Evolutionary conservation across 2,329 filamentous ascomycete genomes (phyloP).

Genomic region (Talaromyces sp.): DNA sequence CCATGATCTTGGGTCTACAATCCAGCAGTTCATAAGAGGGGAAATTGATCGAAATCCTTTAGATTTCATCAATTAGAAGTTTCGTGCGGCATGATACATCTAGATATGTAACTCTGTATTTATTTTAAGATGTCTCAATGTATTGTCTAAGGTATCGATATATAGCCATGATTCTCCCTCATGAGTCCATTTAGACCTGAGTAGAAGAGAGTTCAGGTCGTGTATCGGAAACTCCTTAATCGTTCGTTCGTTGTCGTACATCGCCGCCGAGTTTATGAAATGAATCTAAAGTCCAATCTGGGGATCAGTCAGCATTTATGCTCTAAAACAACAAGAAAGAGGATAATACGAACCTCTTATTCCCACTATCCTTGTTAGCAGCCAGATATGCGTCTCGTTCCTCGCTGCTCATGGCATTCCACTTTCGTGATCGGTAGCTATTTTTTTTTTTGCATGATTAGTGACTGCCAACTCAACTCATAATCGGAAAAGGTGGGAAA

Average conservation of each 20-base stretch:
- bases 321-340: not conserved
- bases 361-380: conserved; percentile 40
- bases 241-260: no score
- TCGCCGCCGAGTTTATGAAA: conserved; percentile 12
- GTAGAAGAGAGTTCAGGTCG: not conserved
- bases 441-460: not conserved
- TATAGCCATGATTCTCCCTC: not conserved
- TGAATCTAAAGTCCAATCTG: conserved; percentile 40
- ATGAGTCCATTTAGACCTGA: not conserved
- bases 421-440: conserved; percentile 35
- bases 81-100: not conserved
- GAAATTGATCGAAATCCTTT: not conserved
- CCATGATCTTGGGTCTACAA: not conserved
- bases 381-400: conserved; percentile 37
- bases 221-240: no score
- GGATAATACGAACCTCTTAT: conserved; percentile 39
- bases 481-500: not conserved
- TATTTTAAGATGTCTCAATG: not conserved
- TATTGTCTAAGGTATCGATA: no score
- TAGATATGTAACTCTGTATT: not conserved
- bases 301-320: not conserved
- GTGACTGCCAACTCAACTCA: not conserved
- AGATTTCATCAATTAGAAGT: not conserved
- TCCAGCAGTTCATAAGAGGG: not conserved
- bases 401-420: conserved; percentile 41